These are phyloP conservation scores for Penicillium riverlandense DNA, from an alignment of 495 filamentous ascomycete genomes.

Conservation along the genomic window DNA sequence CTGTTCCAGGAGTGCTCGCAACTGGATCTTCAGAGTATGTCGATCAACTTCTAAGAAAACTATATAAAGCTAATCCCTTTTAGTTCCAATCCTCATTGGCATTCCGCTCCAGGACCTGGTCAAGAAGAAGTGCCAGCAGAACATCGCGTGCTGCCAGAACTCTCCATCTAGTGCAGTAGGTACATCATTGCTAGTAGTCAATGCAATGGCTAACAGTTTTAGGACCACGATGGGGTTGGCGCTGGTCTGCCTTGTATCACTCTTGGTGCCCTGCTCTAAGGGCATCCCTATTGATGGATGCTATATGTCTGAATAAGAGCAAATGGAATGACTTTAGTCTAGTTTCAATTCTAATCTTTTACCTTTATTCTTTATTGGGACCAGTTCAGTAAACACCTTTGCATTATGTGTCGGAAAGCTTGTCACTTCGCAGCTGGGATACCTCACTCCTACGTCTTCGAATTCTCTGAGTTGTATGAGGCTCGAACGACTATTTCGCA, in stretches of 20 bases:
- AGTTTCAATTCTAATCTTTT: no score
- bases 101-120: constrained; percentile 36
- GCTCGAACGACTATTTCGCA: no score
- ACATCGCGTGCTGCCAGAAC: constrained; percentile 45
- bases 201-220: neutral
- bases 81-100: constrained; percentile 17
- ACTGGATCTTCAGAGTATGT: constrained; percentile 22
- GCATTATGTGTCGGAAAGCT: no score
- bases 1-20: constrained; percentile 35
- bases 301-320: no score
- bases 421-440: no score
- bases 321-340: no score
- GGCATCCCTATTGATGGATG: no score
- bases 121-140: constrained; percentile 47
- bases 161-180: constrained; percentile 32
- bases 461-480: no score
- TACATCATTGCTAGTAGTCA: neutral
- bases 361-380: no score
- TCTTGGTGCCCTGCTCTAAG: constrained; percentile 38
- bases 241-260: constrained; percentile 44
- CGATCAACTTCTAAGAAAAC: neutral
- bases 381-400: no score
- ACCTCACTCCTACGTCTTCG: no score
- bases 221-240: constrained; percentile 33
- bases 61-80: constrained; percentile 5